Evolutionary conservation across 1,284 basidiomycete genomes (phyloP), one percentile per base, ranked within the genome.

Genomic region (Marasmius sp.): DNA sequence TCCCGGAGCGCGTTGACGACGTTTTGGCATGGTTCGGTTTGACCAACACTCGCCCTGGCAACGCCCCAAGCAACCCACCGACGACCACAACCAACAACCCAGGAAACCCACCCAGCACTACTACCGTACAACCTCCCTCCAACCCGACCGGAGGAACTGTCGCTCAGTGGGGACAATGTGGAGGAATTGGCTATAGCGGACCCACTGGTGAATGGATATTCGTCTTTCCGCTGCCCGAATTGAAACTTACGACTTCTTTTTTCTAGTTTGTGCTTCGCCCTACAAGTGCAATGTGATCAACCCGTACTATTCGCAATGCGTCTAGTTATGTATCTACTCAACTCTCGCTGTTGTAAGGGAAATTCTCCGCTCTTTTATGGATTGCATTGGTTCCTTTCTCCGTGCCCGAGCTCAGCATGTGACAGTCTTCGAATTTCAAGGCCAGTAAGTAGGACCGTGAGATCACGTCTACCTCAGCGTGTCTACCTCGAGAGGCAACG

Each of bases 21-120:
- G 64, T 63, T 45, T 43, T 65, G 43, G 48, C 38, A 3, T 65
- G 59, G 64, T 65, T 65, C 27, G 64, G 61, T 43, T 53, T 60
- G 36, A 60, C 34, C 6, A 51, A 39, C 22, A 37, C 20, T 6
- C 34, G 33, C 9, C 57, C 57, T 36, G 49, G 45, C 22, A 39
- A 20, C 18, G 38, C 58, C 16, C 36, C 50, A 3, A 39, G 51
- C 14, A 51, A 38, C 34, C 36, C 50, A 20, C 18, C 50, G 16
- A 54, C 58, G 1, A 41, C 33, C 12, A 45, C 50, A 2, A 34
- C 22, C 50, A 34, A 33, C 34, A 34, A 27, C 27, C 34, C 5
- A 37, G 34, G 33, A 54, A 33, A 20, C 10, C 50, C 41, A 2
- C 41, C 11, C 41, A 12, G n/a, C n/a, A 12, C 41, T 12, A 43